A percentile compares a stretch with the other conserved stretches of the same genome.
Evolutionary conservation across 768 basidiomycete genomes (phyloP).

Genomic region (Candolleomyces aberdarensis): DNA sequence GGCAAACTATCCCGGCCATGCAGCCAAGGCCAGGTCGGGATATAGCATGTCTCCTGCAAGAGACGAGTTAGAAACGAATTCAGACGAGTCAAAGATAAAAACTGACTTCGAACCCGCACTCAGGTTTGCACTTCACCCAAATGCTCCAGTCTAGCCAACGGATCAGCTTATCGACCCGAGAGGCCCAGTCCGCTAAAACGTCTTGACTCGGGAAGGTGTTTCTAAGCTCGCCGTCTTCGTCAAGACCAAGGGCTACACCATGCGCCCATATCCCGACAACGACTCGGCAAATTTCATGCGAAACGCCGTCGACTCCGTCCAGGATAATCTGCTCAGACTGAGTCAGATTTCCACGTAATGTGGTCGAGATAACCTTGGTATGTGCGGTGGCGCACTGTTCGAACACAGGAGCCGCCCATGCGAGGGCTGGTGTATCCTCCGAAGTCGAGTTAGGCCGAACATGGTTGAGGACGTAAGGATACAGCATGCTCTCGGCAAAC

Average conservation of each 20-base stretch:
- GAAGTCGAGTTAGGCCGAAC: slow-evolving; percentile 10
- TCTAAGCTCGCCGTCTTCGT: not conserved
- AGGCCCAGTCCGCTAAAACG: slow-evolving; percentile 39
- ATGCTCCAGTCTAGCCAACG: slow-evolving; percentile 51
- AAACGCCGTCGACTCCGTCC: slow-evolving; percentile 26
- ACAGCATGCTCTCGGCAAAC: slow-evolving; percentile 28
- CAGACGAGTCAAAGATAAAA: not conserved
- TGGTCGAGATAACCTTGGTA: slow-evolving; percentile 18
- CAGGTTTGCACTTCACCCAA: slow-evolving; percentile 48
- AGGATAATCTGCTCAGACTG: slow-evolving; percentile 29
- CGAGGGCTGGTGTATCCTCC: slow-evolving; percentile 4
- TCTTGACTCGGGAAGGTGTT: slow-evolving; percentile 30
- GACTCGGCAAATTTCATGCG: slow-evolving; percentile 43
- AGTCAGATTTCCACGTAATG: slow-evolving; percentile 15
- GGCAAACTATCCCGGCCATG: not conserved
- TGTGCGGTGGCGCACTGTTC: slow-evolving; percentile 31
- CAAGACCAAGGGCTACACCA: not conserved
- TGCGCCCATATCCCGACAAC: slow-evolving; percentile 25
- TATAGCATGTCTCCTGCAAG: slow-evolving; percentile 38
- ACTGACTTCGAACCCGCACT: slow-evolving; percentile 43
- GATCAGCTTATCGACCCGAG: slow-evolving; percentile 42
- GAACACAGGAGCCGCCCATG: slow-evolving; percentile 36
- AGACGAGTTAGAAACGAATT: not conserved
- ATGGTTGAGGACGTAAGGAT: slow-evolving; percentile 13
- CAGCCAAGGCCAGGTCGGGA: slow-evolving; percentile 43